These are phyloP conservation scores for Colletotrichum paranaense DNA, from an alignment of 2,329 filamentous ascomycete species.

Conservation along the genomic window DNA sequence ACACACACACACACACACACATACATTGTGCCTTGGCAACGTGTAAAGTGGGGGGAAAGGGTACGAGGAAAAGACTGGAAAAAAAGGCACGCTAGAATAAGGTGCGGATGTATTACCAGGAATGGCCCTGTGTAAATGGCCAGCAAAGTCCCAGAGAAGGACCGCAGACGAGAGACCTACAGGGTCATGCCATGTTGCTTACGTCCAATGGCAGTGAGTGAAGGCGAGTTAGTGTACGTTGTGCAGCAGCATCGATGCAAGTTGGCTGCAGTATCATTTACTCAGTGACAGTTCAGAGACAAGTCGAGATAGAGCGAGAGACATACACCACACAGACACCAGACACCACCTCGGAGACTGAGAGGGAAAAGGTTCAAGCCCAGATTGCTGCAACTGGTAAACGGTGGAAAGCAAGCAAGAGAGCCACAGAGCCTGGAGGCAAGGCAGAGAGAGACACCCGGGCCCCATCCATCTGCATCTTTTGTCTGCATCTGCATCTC, in stretches of 20 bases:
- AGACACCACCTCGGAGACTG: background rate
- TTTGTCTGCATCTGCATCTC: slow-evolving; percentile 11
- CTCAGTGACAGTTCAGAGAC: background rate
- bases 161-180: background rate
- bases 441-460: background rate
- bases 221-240: background rate
- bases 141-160: background rate
- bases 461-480: slow-evolving; percentile 2
- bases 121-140: slow-evolving; percentile 5
- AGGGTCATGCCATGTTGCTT: background rate
- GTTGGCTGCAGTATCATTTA: background rate
- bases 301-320: background rate
- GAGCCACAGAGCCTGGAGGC: background rate
- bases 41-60: background rate
- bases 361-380: background rate
- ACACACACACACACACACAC: background rate
- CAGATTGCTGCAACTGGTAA: background rate
- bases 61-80: background rate
- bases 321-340: background rate
- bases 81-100: slow-evolving; percentile 6
- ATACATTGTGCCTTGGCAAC: slow-evolving; percentile 9
- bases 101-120: slow-evolving; percentile 2
- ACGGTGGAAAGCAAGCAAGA: background rate
- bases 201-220: background rate
- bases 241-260: slow-evolving; percentile 12